phyloP scores from a whole-genome alignment of 805 yeast species.

The Saturnispora silvae region DNA sequence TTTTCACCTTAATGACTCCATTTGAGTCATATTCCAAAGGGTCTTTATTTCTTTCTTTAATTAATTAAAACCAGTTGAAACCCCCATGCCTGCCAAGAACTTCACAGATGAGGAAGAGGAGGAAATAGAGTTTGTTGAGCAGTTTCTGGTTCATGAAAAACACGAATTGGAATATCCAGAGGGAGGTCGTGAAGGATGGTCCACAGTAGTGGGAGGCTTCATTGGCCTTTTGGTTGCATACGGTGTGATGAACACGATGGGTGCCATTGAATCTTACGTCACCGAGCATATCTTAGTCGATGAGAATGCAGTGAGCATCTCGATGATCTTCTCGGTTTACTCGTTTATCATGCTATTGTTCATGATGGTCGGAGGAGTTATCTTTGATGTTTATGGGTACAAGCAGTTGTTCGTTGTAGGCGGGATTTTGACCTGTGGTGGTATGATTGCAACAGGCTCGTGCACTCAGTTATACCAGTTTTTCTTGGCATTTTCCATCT shows the following conservation, averaged over 20 bases:
- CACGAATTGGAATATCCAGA: constrained; percentile 34
- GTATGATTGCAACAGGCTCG: constrained; percentile 35
- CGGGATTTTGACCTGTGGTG: constrained; percentile 27
- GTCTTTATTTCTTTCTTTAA: too few species aligned
- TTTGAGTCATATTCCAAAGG: too few species aligned
- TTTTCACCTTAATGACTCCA: too few species aligned
- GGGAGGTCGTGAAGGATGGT: constrained; percentile 42
- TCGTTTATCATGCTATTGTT: constrained; percentile 32
- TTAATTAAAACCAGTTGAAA: too few species aligned
- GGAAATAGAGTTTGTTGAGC: too few species aligned
- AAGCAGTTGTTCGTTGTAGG: constrained; percentile 29
- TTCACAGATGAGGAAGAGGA: too few species aligned
- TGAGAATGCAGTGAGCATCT: constrained; percentile 36
- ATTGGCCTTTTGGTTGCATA: constrained; percentile 46
- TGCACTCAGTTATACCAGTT: constrained; percentile 40
- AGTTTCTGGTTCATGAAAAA: constrained; percentile 11
- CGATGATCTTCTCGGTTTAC: constrained; percentile 63
- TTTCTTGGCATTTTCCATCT: constrained; percentile 39
- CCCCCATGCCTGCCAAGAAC: too few species aligned
- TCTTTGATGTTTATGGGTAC: constrained; percentile 38
- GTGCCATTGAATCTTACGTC: constrained; percentile 58
- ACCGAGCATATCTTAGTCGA: constrained; percentile 38
- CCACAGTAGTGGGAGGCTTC: constrained; percentile 42
- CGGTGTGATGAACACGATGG: constrained; percentile 57
- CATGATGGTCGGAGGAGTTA: constrained; percentile 32